Conservation (phyloP, 1,284 basidiomycete species). For the Pisolithus thermaeus region DNA sequence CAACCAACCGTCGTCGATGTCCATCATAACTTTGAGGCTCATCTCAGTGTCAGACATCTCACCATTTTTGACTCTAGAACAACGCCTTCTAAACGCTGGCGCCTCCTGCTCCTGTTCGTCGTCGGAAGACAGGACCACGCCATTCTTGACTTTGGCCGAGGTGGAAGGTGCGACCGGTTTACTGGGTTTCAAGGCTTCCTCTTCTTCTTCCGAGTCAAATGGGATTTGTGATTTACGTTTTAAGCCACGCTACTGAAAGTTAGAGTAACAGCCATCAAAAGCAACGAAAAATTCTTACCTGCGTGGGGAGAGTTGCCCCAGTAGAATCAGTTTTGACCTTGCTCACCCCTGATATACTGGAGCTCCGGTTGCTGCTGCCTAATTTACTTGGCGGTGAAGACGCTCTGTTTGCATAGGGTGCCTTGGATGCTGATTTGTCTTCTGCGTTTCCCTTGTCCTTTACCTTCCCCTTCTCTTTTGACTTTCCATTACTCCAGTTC, state of each 20-base stretch:
- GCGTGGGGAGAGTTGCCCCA: not conserved
- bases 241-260: slow-evolving; percentile 39
- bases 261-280: slow-evolving; percentile 7
- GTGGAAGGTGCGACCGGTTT: slow-evolving; percentile 15
- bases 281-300: slow-evolving; percentile 7
- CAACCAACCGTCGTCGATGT: slow-evolving; percentile 61
- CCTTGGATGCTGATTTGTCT: slow-evolving; percentile 17
- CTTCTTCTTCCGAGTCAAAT: slow-evolving; percentile 51
- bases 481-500: slow-evolving; percentile 60
- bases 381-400: not conserved
- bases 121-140: slow-evolving; percentile 46
- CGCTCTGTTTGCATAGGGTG: not conserved
- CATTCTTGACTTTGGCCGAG: slow-evolving; percentile 35
- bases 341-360: not conserved
- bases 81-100: slow-evolving; percentile 16
- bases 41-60: slow-evolving; percentile 30
- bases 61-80: slow-evolving; percentile 12
- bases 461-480: slow-evolving; percentile 23
- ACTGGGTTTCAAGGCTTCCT: slow-evolving; percentile 21
- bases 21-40: slow-evolving; percentile 64
- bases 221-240: slow-evolving; percentile 48
- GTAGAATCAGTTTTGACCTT: not conserved
- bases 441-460: slow-evolving; percentile 15
- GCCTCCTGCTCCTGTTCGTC: slow-evolving; percentile 38
- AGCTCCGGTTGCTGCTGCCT: not conserved